phyloP scores from a whole-genome alignment of 2,329 filamentous ascomycete species.

The Fusarium praegraminearum region DNA sequence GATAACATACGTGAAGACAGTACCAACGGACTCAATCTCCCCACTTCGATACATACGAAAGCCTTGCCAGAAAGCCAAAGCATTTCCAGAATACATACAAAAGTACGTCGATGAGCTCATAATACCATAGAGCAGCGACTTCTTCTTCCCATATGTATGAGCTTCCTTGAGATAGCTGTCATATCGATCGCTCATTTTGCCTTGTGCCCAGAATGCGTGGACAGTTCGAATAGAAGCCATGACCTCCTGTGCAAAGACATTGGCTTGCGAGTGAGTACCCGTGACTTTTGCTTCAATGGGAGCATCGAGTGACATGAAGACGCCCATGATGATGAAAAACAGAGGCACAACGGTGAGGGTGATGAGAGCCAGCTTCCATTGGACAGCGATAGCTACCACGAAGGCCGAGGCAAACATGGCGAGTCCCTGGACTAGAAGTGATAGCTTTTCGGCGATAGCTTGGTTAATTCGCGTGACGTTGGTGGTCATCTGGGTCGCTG shows the following conservation, averaged over 20 bases:
- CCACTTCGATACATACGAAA: slow-evolving; percentile 52
- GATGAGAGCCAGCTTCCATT: slow-evolving; percentile 59
- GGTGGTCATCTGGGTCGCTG: slow-evolving; percentile 50
- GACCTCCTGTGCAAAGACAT: slow-evolving; percentile 52
- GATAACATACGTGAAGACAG: slow-evolving; percentile 53
- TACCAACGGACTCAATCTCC: slow-evolving; percentile 53
- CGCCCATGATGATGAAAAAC: slow-evolving; percentile 47
- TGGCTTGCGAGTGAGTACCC: slow-evolving; percentile 48
- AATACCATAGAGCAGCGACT: slow-evolving; percentile 52
- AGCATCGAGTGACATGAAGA: slow-evolving; percentile 44
- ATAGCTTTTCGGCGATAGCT: slow-evolving; percentile 56
- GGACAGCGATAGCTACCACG: slow-evolving; percentile 53
- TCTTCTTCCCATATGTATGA: slow-evolving; percentile 52
- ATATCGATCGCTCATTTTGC: slow-evolving; percentile 52
- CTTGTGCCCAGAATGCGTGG: slow-evolving; percentile 58
- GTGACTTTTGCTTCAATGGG: slow-evolving; percentile 50
- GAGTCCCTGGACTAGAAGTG: slow-evolving; percentile 52
- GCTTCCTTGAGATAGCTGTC: slow-evolving; percentile 53
- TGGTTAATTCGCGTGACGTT: slow-evolving; percentile 56
- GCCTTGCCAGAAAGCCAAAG: slow-evolving; percentile 59
- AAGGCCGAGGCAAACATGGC: slow-evolving; percentile 54
- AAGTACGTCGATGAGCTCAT: slow-evolving; percentile 54
- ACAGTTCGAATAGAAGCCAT: slow-evolving; percentile 55
- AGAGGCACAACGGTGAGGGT: slow-evolving; percentile 48
- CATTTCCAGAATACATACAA: slow-evolving; percentile 56